These are phyloP conservation scores for Zoysia matrella DNA, from an alignment of 202 grass and related monocot genomes.

Conservation along the genomic window DNA sequence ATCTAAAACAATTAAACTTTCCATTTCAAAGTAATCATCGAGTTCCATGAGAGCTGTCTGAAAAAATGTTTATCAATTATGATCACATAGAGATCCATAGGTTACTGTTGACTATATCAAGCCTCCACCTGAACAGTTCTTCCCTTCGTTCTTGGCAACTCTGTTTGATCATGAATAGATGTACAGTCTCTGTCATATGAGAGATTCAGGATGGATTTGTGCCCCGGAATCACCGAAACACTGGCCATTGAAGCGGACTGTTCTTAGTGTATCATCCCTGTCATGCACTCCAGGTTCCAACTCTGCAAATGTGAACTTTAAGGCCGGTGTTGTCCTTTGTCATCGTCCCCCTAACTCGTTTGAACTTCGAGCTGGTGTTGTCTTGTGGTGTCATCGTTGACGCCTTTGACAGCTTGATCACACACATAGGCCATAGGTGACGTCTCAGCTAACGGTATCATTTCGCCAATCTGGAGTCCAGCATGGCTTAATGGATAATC, in stretches of 20 bases:
- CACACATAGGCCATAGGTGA: slow-evolving; percentile 26
- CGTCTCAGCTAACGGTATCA: slow-evolving; percentile 60
- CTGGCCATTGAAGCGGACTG: slow-evolving; percentile 81
- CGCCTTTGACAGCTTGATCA: slow-evolving; percentile 13
- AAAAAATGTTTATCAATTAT: not conserved
- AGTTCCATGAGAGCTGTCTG: slow-evolving; percentile 24
- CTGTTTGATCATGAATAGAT: slow-evolving; percentile 69
- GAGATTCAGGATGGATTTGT: slow-evolving; percentile 54
- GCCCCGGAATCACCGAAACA: slow-evolving; percentile 66
- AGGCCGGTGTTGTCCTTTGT: not conserved
- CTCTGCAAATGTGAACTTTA: slow-evolving; percentile 2
- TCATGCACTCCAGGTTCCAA: not conserved
- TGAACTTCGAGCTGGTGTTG: slow-evolving; percentile 6
- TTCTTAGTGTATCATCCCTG: slow-evolving; percentile 43
- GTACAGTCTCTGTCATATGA: slow-evolving; percentile 58
- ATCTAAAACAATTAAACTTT: slow-evolving; percentile 13
- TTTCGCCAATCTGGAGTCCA: slow-evolving; percentile 54
- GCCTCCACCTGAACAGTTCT: slow-evolving; percentile 15
- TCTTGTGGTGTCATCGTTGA: slow-evolving; percentile 33
- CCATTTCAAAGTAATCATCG: slow-evolving; percentile 24
- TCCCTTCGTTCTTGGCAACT: slow-evolving; percentile 52
- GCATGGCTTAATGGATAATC: slow-evolving; percentile 16
- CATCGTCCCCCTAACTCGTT: not conserved
- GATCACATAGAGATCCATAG: slow-evolving; percentile 9
- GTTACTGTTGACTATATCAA: slow-evolving; percentile 12